Percentiles rank a stretch among this genome's conserved stretches.
phyloP scores from a whole-genome alignment of 106 monocot genomes.

The Allium fistulosum region DNA sequence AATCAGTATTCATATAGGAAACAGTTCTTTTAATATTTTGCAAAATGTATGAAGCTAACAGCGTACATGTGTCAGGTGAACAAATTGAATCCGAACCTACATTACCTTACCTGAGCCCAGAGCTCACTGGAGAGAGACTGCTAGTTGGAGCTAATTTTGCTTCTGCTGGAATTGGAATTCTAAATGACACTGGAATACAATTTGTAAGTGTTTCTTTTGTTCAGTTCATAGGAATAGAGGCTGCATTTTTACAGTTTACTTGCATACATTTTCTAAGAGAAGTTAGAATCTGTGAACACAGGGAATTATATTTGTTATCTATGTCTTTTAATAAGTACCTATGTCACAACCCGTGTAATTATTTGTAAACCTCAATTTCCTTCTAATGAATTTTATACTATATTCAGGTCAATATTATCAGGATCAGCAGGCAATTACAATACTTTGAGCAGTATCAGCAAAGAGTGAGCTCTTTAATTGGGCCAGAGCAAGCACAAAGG shows the following conservation, averaged over 20 bases:
- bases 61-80: constrained; percentile 30
- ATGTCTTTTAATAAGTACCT: no score
- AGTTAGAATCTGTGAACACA: no score
- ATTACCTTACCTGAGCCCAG: constrained; percentile 73
- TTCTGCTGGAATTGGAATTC: constrained; percentile 71
- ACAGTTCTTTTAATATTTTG: no score
- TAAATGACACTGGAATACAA: constrained; percentile 82
- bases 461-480: constrained; percentile 49
- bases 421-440: constrained; percentile 46
- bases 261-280: background rate
- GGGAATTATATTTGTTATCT: no score
- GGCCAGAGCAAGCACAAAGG: constrained; percentile 20
- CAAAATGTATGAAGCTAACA: no score
- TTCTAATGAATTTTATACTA: background rate
- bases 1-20: no score
- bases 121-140: constrained; percentile 41
- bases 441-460: constrained; percentile 81
- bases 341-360: no score
- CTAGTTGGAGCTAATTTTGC: constrained; percentile 77
- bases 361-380: no score
- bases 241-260: background rate
- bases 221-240: background rate
- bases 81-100: constrained; percentile 52
- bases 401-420: constrained; percentile 67
- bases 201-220: constrained; percentile 32